These are phyloP conservation scores for Beauveria brongniartii DNA, from an alignment of 2,329 filamentous ascomycete species.

Conservation along the genomic window DNA sequence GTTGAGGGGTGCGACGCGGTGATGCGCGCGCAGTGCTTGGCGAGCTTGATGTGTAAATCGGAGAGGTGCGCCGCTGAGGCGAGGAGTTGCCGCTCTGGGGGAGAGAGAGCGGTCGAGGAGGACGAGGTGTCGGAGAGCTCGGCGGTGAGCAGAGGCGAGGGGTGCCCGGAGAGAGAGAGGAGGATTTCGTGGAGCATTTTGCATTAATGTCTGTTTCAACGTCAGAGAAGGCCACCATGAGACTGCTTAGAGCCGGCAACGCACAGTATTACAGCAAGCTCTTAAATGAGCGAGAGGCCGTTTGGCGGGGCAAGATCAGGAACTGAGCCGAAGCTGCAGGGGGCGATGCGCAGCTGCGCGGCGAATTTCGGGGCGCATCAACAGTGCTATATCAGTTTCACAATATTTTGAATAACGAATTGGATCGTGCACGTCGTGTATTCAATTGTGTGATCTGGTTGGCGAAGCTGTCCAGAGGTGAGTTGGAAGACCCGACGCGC, in stretches of 20 bases:
- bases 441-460: not conserved
- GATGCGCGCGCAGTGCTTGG: slow-evolving; percentile 57
- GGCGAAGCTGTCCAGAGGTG: too few species aligned
- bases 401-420: not conserved
- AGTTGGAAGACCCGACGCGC: slow-evolving; percentile 1
- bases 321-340: not conserved
- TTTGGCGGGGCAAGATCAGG: slow-evolving; percentile 1
- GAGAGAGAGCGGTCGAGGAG: slow-evolving; percentile 49
- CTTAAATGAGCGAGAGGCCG: not conserved
- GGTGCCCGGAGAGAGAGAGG: slow-evolving; percentile 89
- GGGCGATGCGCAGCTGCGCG: not conserved
- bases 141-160: slow-evolving; percentile 72
- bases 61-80: slow-evolving; percentile 69
- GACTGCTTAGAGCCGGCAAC: not conserved
- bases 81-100: slow-evolving; percentile 76
- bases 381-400: not conserved
- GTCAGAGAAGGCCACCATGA: not conserved
- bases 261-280: not conserved
- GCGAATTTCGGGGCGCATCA: not conserved
- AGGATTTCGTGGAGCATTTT: slow-evolving; percentile 97
- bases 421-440: not conserved
- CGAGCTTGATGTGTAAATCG: slow-evolving; percentile 66
- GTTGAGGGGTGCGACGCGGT: slow-evolving; percentile 65
- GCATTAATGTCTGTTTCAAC: not conserved
- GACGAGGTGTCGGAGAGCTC: slow-evolving; percentile 33